A percentile compares a stretch with the other conserved stretches of the same genome.
Evolutionary conservation across 2,329 filamentous ascomycete genomes (phyloP).

Genomic region (Colletotrichum shisoi): DNA sequence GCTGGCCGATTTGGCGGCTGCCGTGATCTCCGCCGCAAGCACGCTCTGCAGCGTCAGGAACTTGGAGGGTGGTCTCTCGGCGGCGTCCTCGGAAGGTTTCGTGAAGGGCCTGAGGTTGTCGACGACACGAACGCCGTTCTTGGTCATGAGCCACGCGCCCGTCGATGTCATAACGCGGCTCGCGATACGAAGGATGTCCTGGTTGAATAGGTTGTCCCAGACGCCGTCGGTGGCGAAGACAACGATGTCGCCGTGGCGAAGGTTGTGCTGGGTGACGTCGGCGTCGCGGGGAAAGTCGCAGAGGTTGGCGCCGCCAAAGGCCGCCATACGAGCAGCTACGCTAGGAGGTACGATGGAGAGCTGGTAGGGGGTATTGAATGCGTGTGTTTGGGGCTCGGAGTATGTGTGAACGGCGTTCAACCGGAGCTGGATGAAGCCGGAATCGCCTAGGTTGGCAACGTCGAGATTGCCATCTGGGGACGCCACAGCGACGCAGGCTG

Average conservation of each 20-base stretch:
- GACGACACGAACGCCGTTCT: constrained; percentile 66
- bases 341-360: constrained; percentile 84
- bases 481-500: constrained; percentile 85
- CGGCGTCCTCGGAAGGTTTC: constrained; percentile 49
- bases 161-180: constrained; percentile 76
- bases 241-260: constrained; percentile 92
- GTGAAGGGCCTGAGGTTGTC: constrained; percentile 66
- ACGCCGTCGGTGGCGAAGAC: constrained; percentile 94
- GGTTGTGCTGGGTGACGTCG: constrained; percentile 75
- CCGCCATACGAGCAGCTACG: constrained; percentile 78
- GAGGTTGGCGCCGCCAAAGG: constrained; percentile 83
- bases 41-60: constrained; percentile 72
- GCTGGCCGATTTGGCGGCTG: constrained; percentile 85
- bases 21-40: constrained; percentile 79
- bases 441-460: constrained; percentile 94
- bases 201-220: constrained; percentile 92
- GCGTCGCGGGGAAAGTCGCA: constrained; percentile 87
- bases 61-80: constrained; percentile 40
- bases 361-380: constrained; percentile 97
- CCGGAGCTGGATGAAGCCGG: constrained; percentile 86
- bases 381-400: constrained; percentile 89
- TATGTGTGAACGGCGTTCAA: constrained; percentile 84
- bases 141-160: constrained; percentile 76
- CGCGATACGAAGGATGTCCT: constrained; percentile 84
- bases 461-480: constrained; percentile 77